Conservation (phyloP, 257 asterid genomes). For the Plantago elongata region DNA sequence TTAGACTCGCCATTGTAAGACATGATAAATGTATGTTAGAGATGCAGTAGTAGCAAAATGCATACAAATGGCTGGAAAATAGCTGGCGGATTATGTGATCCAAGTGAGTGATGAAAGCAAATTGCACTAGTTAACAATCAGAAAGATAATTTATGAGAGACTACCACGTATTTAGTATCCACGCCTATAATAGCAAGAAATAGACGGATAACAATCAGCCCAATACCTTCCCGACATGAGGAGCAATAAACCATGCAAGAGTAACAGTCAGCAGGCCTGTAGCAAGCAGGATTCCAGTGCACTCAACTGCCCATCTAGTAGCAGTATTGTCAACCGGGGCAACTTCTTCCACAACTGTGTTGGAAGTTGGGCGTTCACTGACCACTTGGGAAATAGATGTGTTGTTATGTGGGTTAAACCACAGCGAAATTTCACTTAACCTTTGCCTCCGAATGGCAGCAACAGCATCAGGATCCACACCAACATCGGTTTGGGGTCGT, state of each 20-base stretch:
- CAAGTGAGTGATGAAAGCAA: neutral
- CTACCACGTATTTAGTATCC: too few relatives aligned
- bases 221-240: slow-evolving; percentile 89
- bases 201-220: slow-evolving; percentile 7
- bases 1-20: neutral
- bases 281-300: slow-evolving; percentile 84
- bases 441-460: slow-evolving; percentile 92
- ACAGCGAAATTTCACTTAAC: slow-evolving; percentile 74
- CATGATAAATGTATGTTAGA: neutral
- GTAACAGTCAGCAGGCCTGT: slow-evolving; percentile 87
- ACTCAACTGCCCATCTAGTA: slow-evolving; percentile 84
- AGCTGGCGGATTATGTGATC: neutral
- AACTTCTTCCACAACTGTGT: slow-evolving; percentile 47
- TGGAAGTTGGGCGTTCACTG: slow-evolving; percentile 49
- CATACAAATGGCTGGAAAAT: neutral
- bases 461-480: slow-evolving; percentile 91
- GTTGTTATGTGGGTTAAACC: slow-evolving; percentile 77
- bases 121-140: too few relatives aligned
- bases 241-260: slow-evolving; percentile 88
- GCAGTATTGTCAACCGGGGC: slow-evolving; percentile 55
- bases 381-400: slow-evolving; percentile 44
- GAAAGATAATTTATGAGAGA: too few relatives aligned
- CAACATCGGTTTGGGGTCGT: slow-evolving; percentile 33
- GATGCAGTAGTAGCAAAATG: neutral
- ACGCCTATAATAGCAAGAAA: neutral